phyloP scores from a whole-genome alignment of 768 basidiomycete species.

The Lactarius sp. region DNA sequence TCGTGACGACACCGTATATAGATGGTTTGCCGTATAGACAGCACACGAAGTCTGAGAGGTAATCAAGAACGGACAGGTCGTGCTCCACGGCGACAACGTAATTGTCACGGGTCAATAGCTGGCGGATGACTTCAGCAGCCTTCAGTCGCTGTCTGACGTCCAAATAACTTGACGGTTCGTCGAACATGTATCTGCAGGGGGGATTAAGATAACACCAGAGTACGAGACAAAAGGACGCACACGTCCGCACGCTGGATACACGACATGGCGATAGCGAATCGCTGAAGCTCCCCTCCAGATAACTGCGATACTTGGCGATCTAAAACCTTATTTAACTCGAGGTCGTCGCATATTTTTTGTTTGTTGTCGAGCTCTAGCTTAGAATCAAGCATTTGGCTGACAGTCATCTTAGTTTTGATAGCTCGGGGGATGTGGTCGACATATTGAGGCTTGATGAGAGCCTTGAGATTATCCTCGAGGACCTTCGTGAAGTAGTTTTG shows the following conservation, averaged over 20 bases:
- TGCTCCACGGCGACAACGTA: conserved; percentile 99
- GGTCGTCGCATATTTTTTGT: conserved; percentile 74
- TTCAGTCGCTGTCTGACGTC: conserved; percentile 94
- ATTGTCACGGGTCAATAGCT: conserved; percentile 71
- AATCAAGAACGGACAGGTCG: conserved; percentile 96
- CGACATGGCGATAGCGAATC: conserved; percentile 97
- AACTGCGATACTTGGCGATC: conserved; percentile 81
- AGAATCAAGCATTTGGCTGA: conserved; percentile 85
- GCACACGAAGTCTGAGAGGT: conserved; percentile 97
- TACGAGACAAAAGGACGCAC: conserved; percentile 43
- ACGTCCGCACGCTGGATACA: conserved; percentile 95
- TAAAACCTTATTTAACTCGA: conserved; percentile 84
- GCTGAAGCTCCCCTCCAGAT: conserved; percentile 94
- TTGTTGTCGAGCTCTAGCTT: conserved; percentile 90
- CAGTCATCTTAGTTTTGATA: conserved; percentile 85
- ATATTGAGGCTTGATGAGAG: conserved; percentile 99
- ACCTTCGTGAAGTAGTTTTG: conserved; percentile 99
- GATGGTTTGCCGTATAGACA: conserved; percentile 96
- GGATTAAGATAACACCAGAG: conserved; percentile 8
- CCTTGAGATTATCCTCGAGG: conserved; percentile 96
- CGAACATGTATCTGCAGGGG: conserved; percentile 76
- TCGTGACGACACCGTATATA: conserved; percentile 97
- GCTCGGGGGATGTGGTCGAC: conserved; percentile 98
- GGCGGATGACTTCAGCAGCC: conserved; percentile 93
- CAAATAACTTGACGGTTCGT: conserved; percentile 97